These are phyloP conservation scores for Tuctoria greenei DNA, from an alignment of 176 grass and related monocot species.

Conservation along the genomic window DNA sequence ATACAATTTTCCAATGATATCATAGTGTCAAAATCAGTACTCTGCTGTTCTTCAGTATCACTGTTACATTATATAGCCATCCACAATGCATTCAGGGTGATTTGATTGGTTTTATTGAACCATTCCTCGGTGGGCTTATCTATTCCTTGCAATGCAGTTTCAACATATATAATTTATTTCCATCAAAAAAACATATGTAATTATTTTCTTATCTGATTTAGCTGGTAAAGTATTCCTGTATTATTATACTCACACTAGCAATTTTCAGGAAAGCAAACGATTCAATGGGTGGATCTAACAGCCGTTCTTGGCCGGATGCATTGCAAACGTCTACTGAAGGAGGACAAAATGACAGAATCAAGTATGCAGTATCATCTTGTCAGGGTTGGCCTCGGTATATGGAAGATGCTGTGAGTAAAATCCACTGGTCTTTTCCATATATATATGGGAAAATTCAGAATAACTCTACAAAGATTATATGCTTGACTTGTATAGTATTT, in stretches of 20 bases:
- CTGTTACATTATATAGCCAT: neutral
- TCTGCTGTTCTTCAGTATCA: neutral
- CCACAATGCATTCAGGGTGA: neutral
- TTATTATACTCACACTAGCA: slow-evolving; percentile 1
- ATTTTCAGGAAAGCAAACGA: slow-evolving; percentile 26
- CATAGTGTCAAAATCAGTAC: neutral
- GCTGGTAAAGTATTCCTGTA: neutral
- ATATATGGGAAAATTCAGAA: neutral
- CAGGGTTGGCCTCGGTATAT: neutral
- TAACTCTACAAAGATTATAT: neutral
- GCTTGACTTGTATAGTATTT: neutral
- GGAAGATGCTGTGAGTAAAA: slow-evolving; percentile 45
- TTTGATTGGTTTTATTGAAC: neutral
- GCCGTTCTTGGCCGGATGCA: neutral
- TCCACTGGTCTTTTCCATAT: neutral
- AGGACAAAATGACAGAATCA: slow-evolving; percentile 30
- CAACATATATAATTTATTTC: neutral
- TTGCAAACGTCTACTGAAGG: neutral
- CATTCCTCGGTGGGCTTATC: neutral
- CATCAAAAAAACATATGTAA: neutral
- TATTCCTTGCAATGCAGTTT: neutral
- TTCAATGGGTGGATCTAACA: slow-evolving; percentile 26
- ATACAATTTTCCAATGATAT: neutral
- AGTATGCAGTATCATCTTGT: slow-evolving; percentile 30
- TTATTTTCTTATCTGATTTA: slow-evolving; percentile 2